Evolutionary conservation across 1,284 basidiomycete genomes (phyloP), one percentile per base, ranked within the genome.

Genomic region (Omphalotus olearius): DNA sequence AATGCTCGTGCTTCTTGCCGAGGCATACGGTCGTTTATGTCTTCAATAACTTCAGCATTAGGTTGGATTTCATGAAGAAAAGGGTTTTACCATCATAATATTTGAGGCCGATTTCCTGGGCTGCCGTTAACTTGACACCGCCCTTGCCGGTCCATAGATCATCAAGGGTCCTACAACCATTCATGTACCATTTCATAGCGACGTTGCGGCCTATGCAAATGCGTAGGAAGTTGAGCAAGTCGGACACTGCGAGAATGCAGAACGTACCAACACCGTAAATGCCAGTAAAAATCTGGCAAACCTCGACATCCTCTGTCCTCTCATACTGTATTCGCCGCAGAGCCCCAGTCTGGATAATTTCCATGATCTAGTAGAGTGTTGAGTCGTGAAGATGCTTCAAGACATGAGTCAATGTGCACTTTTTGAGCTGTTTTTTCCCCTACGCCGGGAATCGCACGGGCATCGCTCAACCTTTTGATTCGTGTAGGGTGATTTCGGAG

Each of bases 201-300:
- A 74, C 85, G 10, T 69, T 66, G 51, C 71, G 75, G 9, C 88
- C 86, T 88, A 30, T 13, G 4, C 3, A 26, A n/a, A 16, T 37
- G 30, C 54, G 40, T 36, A 11, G 51, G n/a, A 26, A 7, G n/a
- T 16, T 28, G 5, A 45, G 47, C 16, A 26, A 5, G 2, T 7
- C 25, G 3, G 14, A 16, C 20, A 25, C 30, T 33, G 14, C 20
- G 4, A 39, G 5, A 47, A 63, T 72, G 59, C 45, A 70, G 80
- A 82, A 69, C 81, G 58, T 51, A 80, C 90, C 93, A 49, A 94
- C 90, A 33, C 90, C 91, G 61, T 95, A 95, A 38, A 95, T 85
- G 3, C 88, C 87, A 54, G 80, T 78, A 62, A 93, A 91, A 10
- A 80, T 44, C 10, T 73, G 69, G 2, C 74, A 71, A 1, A 75